Base-by-base conservation (phyloP, 106 monocot genomes). In the Dioscorea dumetorum region DNA sequence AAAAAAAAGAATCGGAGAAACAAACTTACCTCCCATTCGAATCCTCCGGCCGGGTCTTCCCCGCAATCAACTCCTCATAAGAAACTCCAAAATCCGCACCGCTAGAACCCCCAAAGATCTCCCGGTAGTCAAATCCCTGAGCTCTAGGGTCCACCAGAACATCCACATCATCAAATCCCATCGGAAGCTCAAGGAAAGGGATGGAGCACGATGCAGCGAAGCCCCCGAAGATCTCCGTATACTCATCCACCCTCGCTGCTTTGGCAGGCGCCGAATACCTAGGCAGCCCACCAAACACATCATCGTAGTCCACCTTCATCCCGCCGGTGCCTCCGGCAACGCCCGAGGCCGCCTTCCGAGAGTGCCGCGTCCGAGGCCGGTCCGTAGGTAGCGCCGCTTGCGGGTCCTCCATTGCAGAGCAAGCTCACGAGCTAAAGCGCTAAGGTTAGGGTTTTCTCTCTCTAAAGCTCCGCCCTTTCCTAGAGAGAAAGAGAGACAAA, bases 141-240 rank as follows among this genome's bases (percentile, higher is more conserved):
- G 57, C 54, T 12, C 22, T 34, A 62, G 17, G 18, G 28, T 13
- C 74, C 22, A 28, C 58, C 23, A n/a, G 11, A 22, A 2, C 32
- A 41, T 41, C 41, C 10, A 41, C 57, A 1, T 50, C 75, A n/a
- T 22, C 69, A 12, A 31, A 14, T 15, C 69, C 68, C 35, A 82
- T 70, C 16, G 91, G 86, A 41, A 97, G 89, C 59, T 97, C 86
- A 31, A 97, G 92, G 51, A 87, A 78, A 9, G 97, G 97, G 61
- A 97, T 97, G 63, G 88, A 80, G 74, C 78, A 97, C 12, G 87
- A 73, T 21, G 61, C 19, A 19, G 77, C 64, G 12, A 77, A 51
- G 24, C 79, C 88, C 0, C 84, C 81, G 59, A 97, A 97, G 21
- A 97, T 88, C 80, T 91, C 97, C 21, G 57, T 51, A 78, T 92